Evolutionary conservation across 176 grass and related monocot genomes (phyloP), one percentile per base, ranked within the genome.

Genomic region (Raddia guianensis): DNA sequence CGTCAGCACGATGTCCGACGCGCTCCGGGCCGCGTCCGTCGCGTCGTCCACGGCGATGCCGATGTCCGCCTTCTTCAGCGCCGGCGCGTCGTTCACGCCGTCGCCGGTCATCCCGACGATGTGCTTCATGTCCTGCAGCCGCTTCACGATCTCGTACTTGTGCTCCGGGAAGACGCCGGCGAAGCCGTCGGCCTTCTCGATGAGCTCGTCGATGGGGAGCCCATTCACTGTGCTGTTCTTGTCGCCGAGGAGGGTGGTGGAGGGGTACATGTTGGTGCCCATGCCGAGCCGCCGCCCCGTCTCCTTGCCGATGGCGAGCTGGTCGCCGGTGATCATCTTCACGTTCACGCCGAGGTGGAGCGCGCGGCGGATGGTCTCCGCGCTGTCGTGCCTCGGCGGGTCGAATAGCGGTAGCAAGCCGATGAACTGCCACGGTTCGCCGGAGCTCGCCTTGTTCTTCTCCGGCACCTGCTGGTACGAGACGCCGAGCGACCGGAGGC

Each of bases 271-370:
- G 86, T 98, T 98, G 66, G 87, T 94, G 43, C 95, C 95, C 95
- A 98, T 98, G 60, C 95, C 95, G 1, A 94, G 92, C 40, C 95
- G 76, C 3, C 92, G 92, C 0, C 92, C 92, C 0, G 92, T 94
- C 81, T 98, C 95, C 87, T 98, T 98, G 13, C 63, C 92, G 19
- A 98, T 98, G 80, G 95, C 92, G 2, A 98, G 95, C 83, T 98
- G 95, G 80, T 98, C 95, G 1, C 92, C 95, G 18, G 92, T 94
- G 90, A 98, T 98, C 95, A 98, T 98, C 92, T 98, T 98, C 11
- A 98, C 95, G 72, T 92, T 92, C 2, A 94, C 95, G 7, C 92
- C 95, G 3, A 98, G 90, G 63, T 87, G 74, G 35, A 94, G 95
- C 53, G 95, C 92, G 8, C 77, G 89, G 21, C 87, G 90, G 72